Conservation (phyloP, 768 basidiomycete species). For the Pisolithus microcarpus region DNA sequence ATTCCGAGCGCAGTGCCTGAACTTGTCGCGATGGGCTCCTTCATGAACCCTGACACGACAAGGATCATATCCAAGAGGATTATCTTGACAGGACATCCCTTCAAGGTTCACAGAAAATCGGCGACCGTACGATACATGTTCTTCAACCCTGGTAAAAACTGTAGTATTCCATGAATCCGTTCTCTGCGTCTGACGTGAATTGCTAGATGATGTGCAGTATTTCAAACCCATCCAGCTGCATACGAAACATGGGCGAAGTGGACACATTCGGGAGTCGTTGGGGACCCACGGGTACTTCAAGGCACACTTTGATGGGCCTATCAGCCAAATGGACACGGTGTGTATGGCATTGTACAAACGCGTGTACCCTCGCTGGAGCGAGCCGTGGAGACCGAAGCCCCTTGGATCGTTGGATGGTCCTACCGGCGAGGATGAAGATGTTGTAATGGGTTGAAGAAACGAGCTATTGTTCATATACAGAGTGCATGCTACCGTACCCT, state of each 20-base stretch:
- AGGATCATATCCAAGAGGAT: conserved; percentile 91
- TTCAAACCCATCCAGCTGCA: conserved; percentile 90
- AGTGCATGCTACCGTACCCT: background rate
- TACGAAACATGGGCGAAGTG: conserved; percentile 84
- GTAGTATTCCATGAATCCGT: background rate
- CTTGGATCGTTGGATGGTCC: background rate
- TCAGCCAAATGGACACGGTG: conserved; percentile 94
- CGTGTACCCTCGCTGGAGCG: conserved; percentile 83
- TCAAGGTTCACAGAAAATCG: conserved; percentile 95
- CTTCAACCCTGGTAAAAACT: conserved; percentile 69
- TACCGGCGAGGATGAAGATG: conserved; percentile 10
- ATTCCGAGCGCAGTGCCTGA: conserved; percentile 47
- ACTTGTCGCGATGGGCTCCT: conserved; percentile 85
- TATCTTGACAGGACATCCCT: conserved; percentile 90
- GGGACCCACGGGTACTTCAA: conserved; percentile 99
- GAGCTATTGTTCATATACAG: background rate
- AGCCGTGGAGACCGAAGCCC: conserved; percentile 35
- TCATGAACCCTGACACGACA: conserved; percentile 84
- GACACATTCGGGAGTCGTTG: conserved; percentile 86
- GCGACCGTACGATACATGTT: conserved; percentile 99
- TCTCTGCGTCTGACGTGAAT: background rate
- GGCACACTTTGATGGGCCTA: conserved; percentile 87
- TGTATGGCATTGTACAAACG: conserved; percentile 96
- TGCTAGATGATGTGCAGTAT: conserved; percentile 79
- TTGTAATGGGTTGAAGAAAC: conserved; percentile 14